Conservation (phyloP, 1,139 yeast genomes). For the Oligophagozyma castellii region DNA sequence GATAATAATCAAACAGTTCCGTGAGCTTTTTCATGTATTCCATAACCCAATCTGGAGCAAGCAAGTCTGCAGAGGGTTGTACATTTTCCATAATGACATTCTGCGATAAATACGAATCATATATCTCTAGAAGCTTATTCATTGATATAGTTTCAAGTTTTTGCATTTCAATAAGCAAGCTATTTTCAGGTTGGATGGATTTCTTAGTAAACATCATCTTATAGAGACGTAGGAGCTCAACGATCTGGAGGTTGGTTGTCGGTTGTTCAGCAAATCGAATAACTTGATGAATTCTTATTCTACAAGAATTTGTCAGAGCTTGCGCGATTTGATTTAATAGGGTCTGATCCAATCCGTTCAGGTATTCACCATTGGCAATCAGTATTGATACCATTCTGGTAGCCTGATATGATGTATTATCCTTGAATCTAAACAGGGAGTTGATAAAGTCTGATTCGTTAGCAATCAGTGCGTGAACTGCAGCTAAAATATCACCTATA, state of each 20-base stretch:
- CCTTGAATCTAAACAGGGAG: slow-evolving; percentile 34
- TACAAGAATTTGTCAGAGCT: slow-evolving; percentile 37
- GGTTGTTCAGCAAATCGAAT: slow-evolving; percentile 53
- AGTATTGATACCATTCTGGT: slow-evolving; percentile 15
- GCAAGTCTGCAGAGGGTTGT: slow-evolving; percentile 24
- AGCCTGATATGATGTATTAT: slow-evolving; percentile 17
- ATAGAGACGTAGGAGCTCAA: slow-evolving; percentile 54
- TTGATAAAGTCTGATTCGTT: slow-evolving; percentile 72
- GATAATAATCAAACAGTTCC: slow-evolving; percentile 38
- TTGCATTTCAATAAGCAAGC: slow-evolving; percentile 12
- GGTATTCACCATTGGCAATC: slow-evolving; percentile 18
- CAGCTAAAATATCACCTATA: slow-evolving; percentile 80
- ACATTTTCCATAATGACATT: background rate
- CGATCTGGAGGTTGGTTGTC: slow-evolving; percentile 41
- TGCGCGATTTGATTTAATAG: slow-evolving; percentile 31
- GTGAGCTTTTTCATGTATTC: slow-evolving; percentile 33
- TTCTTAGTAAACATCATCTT: slow-evolving; percentile 50
- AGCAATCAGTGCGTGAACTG: slow-evolving; percentile 77
- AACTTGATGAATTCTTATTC: slow-evolving; percentile 49
- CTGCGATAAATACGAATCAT: no score
- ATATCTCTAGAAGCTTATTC: no score
- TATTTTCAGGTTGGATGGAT: slow-evolving; percentile 12
- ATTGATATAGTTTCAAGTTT: slow-evolving; percentile 8
- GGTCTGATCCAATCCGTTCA: slow-evolving; percentile 21
- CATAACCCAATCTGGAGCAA: slow-evolving; percentile 64